Percentiles rank a stretch among this genome's conserved stretches.
Conservation (phyloP, 139 green algal genomes). For the Coelastrella sp. region DNA sequence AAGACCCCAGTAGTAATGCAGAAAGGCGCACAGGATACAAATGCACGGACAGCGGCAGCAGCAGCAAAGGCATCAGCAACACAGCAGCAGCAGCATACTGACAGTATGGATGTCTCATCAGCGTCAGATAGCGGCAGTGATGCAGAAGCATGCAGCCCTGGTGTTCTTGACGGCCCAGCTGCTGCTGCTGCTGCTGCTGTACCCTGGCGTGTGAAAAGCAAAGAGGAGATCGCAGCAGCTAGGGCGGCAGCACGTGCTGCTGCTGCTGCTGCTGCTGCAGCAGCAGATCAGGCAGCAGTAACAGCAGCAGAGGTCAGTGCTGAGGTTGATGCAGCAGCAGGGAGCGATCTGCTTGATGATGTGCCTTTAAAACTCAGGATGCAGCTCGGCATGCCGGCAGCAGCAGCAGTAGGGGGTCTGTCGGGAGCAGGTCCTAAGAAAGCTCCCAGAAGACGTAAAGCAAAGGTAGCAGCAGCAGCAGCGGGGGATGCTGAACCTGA, state of each 20-base stretch:
- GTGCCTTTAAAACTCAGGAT: too few relatives aligned
- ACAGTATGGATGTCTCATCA: too few relatives aligned
- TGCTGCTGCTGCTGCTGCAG: not conserved
- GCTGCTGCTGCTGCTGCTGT: not conserved
- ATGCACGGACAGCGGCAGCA: not conserved
- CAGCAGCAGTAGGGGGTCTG: not conserved
- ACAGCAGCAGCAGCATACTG: not conserved
- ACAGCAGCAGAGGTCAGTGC: not conserved
- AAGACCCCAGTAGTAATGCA: too few relatives aligned
- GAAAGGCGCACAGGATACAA: not conserved
- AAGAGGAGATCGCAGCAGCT: not conserved
- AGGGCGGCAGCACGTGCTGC: not conserved
- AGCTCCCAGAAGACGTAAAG: too few relatives aligned
- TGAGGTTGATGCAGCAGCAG: too few relatives aligned
- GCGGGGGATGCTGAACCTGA: not conserved
- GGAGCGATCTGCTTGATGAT: too few relatives aligned
- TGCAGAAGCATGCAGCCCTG: too few relatives aligned
- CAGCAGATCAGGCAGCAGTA: not conserved
- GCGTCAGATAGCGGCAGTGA: too few relatives aligned
- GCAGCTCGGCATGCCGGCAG: too few relatives aligned
- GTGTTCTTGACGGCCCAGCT: not conserved
- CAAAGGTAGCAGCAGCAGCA: too few relatives aligned
- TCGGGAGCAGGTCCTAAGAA: too few relatives aligned
- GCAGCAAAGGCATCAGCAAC: not conserved
- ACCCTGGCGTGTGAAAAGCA: not conserved